Conservation (phyloP, 2,329 filamentous ascomycete genomes). For the Cordyceps tenuipes region DNA sequence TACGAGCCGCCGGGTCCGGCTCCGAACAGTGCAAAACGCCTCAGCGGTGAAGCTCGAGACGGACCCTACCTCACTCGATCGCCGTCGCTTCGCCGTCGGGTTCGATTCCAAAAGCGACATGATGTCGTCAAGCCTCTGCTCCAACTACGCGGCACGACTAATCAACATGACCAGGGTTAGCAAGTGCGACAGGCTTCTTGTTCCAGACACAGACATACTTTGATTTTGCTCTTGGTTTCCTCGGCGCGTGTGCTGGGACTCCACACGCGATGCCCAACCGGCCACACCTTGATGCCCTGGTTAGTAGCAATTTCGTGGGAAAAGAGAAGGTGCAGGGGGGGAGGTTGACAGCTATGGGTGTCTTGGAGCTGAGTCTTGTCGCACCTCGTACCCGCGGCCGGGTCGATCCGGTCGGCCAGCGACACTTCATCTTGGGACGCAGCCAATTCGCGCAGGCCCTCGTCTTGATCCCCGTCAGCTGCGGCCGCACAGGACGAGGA, state of each 20-base stretch:
- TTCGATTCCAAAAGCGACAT: slow-evolving; percentile 19
- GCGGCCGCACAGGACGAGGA: not conserved
- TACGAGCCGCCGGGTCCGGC: not conserved
- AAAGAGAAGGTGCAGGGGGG: too few species aligned
- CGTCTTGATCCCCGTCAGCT: not conserved
- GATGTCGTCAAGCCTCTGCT: slow-evolving; percentile 23
- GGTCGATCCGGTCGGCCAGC: not conserved
- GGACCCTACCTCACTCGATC: not conserved
- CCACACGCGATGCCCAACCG: slow-evolving; percentile 18
- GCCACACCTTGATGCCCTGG: slow-evolving; percentile 16
- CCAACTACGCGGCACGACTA: slow-evolving; percentile 23
- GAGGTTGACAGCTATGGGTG: not conserved
- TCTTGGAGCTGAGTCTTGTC: not conserved
- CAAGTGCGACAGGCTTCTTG: not conserved
- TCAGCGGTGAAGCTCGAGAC: too few species aligned
- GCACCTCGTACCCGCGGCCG: slow-evolving; percentile 4
- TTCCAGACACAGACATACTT: slow-evolving; percentile 15
- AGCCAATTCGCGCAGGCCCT: slow-evolving; percentile 3
- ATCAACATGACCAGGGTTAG: not conserved
- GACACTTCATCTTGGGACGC: slow-evolving; percentile 8
- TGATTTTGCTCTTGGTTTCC: slow-evolving; percentile 19
- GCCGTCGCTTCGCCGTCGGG: not conserved
- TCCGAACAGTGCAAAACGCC: too few species aligned
- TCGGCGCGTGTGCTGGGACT: slow-evolving; percentile 18
- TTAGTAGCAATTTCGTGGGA: not conserved